Evolutionary conservation across 208 protist species (phyloP).

Genomic region (Trypanosoma platydactyli): DNA sequence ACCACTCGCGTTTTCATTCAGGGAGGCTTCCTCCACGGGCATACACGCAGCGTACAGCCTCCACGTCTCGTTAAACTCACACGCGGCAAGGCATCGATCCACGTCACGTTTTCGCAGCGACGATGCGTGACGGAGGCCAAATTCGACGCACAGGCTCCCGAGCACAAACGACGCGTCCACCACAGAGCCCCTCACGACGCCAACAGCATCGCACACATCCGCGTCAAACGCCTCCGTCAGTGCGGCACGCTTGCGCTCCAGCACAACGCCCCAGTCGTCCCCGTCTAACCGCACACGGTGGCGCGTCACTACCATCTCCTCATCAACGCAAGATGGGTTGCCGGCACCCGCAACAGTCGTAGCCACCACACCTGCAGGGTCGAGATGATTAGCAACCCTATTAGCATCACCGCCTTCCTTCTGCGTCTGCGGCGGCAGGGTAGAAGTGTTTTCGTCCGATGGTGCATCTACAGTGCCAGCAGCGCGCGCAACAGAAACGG

Average conservation of each 20-base stretch:
- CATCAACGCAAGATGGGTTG: neutral
- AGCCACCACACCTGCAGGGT: no score
- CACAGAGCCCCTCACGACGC: conserved; percentile 20
- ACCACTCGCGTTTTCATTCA: no score
- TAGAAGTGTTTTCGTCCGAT: no score
- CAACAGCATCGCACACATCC: conserved; percentile 36
- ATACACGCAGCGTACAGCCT: conserved; percentile 5
- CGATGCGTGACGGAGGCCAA: conserved; percentile 32
- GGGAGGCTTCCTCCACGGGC: no score
- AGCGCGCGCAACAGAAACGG: no score
- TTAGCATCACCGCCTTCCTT: no score
- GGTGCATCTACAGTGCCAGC: no score
- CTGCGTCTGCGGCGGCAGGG: no score
- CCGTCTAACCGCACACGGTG: conserved; percentile 50
- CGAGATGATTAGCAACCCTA: no score
- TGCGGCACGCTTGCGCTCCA: conserved; percentile 23
- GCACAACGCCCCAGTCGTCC: conserved; percentile 36
- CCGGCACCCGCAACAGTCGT: neutral
- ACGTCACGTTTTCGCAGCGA: conserved; percentile 21
- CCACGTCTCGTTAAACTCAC: conserved; percentile 40
- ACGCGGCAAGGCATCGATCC: conserved; percentile 3
- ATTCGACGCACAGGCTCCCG: conserved; percentile 28
- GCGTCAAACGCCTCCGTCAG: conserved; percentile 33
- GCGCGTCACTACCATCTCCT: conserved; percentile 28
- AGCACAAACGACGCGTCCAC: conserved; percentile 23